Conservation (phyloP, 345 rosid species). For the Gossypium ekmanianum region DNA sequence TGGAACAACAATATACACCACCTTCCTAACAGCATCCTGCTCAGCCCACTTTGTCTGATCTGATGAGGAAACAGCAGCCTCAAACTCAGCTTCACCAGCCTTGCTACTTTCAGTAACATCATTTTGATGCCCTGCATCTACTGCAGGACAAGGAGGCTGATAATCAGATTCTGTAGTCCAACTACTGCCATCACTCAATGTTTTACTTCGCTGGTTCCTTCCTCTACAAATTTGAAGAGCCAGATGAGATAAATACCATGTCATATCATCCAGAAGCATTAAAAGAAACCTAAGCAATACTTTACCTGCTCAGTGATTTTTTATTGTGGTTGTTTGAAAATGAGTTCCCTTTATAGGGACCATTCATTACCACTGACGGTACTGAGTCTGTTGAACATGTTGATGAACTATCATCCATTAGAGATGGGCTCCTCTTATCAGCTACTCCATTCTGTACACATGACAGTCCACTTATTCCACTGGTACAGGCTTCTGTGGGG, state of each 20-base stretch:
- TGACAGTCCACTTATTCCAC: constrained; percentile 47
- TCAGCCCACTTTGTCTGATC: constrained; percentile 36
- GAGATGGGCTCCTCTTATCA: constrained; percentile 54
- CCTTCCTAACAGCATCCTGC: constrained; percentile 42
- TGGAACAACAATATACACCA: constrained; percentile 21
- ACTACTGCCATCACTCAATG: constrained; percentile 35
- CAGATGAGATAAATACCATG: constrained; percentile 15
- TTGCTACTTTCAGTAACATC: constrained; percentile 41
- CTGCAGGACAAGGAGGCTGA: constrained; percentile 40
- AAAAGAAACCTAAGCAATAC: not conserved
- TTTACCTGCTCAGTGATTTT: constrained; percentile 56
- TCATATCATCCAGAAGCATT: not conserved
- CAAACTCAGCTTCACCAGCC: constrained; percentile 45
- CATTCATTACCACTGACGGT: constrained; percentile 58
- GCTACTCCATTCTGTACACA: constrained; percentile 45
- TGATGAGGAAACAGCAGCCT: constrained; percentile 31
- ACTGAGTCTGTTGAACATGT: constrained; percentile 81
- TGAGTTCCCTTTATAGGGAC: constrained; percentile 49
- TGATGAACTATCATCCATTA: constrained; percentile 90
- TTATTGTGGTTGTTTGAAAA: constrained; percentile 42
- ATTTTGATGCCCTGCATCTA: constrained; percentile 35
- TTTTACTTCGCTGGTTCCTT: constrained; percentile 46
- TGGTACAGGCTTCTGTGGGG: constrained; percentile 51
- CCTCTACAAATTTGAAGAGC: constrained; percentile 36
- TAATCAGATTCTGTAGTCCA: constrained; percentile 43